Base-by-base conservation (phyloP, 495 filamentous ascomycete species). In the Thermochaetoides thermophila region DNA sequence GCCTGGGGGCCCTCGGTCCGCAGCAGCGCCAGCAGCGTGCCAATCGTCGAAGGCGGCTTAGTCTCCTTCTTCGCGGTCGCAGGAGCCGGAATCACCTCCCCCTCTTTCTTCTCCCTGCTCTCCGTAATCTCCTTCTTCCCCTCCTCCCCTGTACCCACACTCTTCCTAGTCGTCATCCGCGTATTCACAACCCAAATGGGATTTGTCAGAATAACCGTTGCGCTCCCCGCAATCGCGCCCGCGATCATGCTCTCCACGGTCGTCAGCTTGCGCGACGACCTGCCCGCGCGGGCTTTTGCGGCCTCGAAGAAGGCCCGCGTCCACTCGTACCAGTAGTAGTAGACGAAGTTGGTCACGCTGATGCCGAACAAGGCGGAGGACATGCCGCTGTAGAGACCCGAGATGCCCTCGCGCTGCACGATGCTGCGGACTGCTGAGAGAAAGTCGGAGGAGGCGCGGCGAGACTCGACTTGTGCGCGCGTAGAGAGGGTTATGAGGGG, bases 241-340 rank as follows among this genome's bases (percentile, higher is more conserved):
- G 91, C 84, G 43, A 87, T 76, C 73, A 97, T 97, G 37, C 74
- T 74, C 58, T 97, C 87, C 28, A 84, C 43, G 0, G 89, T 86
- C 17, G 82, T 89, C 45, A 97, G 75, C 48, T 83, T 86, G 53
- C 74, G 78, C 20, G 74, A 79, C 19, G 73, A 68, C 24, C 85
- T 76, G n/a, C 82, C 81, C 27, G 81, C 56, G 44, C 73, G 73
- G 20, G 64, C 45, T 19, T 84, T 84, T 9, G 86, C 82, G 24
- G 73, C 72, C 55, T 92, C 83, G 57, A 96, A 94, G 45, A 76
- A 76, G 27, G 81, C 66, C 15, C 89, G 79, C 34, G 86, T 87
- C 81, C 84, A 96, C 62, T 99, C 89, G 63, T 95, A 99, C 82
- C 89, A 99, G 61, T 99, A 99, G 60, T 99, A 99, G 60, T 99